Evolutionary conservation across 805 yeast species (phyloP), one percentile per base, ranked within the genome.

Genomic region (Saccharomyces mikatae): DNA sequence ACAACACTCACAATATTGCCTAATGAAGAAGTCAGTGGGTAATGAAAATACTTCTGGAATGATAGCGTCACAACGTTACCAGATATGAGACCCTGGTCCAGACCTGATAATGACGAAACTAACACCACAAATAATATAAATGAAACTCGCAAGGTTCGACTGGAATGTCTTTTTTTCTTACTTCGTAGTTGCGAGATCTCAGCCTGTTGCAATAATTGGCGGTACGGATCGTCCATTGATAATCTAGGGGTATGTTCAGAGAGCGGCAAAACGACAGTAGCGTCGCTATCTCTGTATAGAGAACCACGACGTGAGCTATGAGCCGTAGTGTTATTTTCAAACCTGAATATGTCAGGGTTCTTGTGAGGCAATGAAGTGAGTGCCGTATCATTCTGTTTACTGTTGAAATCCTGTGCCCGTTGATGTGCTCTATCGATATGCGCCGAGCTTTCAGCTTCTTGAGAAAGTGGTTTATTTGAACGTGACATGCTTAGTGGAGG

Each of bases 1-100:
- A 90, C 74, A 53, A 90, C 86, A 14, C 96, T 90, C 11, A 90
- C 94, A 79, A 90, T 86, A 2, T 92, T 80, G 22, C 97, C 97
- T 46, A 89, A 80, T 56, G 80, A 78, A 1, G 89, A 78, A 14
- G 94, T 79, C 3, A 84, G 73, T 1, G 97, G 97, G 49, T 87
- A 64, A 60, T 83, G 66, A 70, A 88, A 90, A 69, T 84, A 88
- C 22, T 73, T 74, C 57, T 79, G 79, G 70, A 90, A 90, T 54
- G 85, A 78, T 8, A 76, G 78, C 50, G 87, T 89, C 1, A 94
- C 86, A 52, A 91, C 74, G 48, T 91, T 82, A 2, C 96, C 96
- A 49, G 90, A 83, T 81, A 91, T 88, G 50, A 89, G 96, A 55
- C 97, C 97, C 71, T 90, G 90, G 66, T 85, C 91, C 67, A 84